Evolutionary conservation across 176 grass and related monocot species (phyloP).

Genomic region (Thinopyrum elongatum): DNA sequence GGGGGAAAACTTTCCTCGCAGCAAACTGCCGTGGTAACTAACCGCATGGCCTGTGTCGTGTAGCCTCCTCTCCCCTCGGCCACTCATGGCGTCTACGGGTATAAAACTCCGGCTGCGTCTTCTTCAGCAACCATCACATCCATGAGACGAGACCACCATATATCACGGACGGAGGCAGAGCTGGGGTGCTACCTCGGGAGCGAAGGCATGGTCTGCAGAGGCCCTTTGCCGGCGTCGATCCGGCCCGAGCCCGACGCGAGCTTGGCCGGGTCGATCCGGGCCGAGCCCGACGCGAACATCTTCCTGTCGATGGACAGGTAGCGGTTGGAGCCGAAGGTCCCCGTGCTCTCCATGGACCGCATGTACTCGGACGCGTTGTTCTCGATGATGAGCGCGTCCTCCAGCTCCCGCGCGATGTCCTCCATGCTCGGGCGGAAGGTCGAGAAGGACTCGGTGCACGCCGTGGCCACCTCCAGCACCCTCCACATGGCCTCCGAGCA

Average conservation of each 20-base stretch:
- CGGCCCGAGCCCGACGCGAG: neutral
- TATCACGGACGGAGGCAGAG: neutral
- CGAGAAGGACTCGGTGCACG: slow-evolving; percentile 58
- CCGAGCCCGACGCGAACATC: slow-evolving; percentile 41
- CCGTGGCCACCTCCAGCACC: slow-evolving; percentile 55
- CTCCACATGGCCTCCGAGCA: slow-evolving; percentile 76
- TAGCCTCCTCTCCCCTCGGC: slow-evolving; percentile 12
- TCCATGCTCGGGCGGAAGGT: slow-evolving; percentile 64
- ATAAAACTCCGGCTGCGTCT: slow-evolving; percentile 7
- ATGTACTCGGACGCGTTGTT: slow-evolving; percentile 77
- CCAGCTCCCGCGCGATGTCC: slow-evolving; percentile 59
- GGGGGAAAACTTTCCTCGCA: slow-evolving; percentile 17
- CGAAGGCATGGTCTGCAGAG: slow-evolving; percentile 32
- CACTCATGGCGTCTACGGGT: neutral
- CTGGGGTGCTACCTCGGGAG: slow-evolving; percentile 34
- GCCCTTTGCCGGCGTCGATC: slow-evolving; percentile 21
- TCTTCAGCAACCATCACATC: neutral
- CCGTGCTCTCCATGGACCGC: slow-evolving; percentile 65
- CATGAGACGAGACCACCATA: neutral
- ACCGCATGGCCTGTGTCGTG: slow-evolving; percentile 19
- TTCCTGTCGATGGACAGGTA: slow-evolving; percentile 53
- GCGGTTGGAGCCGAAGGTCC: slow-evolving; percentile 62
- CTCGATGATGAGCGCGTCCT: slow-evolving; percentile 75
- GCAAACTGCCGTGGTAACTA: neutral
- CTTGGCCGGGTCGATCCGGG: slow-evolving; percentile 2